Percentiles rank a stretch among this genome's conserved stretches.
Evolutionary conservation across 129 eudicot species (phyloP).

Genomic region (Silybum marianum): DNA sequence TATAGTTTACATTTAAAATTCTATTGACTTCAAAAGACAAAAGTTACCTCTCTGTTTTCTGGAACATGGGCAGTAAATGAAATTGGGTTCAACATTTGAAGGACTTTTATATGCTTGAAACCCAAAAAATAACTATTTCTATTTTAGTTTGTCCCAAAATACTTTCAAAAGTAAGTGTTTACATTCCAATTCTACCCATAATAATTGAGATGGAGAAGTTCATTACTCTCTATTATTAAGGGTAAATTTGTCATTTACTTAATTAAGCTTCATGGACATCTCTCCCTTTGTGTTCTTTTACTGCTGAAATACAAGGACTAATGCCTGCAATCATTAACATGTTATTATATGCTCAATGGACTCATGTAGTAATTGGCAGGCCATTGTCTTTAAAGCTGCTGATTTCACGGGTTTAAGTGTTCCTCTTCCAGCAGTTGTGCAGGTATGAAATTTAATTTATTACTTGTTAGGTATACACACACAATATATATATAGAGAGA

Average conservation of each 20-base stretch:
- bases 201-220: too few species aligned
- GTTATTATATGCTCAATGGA: conserved; percentile 6
- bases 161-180: too few species aligned
- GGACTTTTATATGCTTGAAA: not conserved
- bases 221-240: too few species aligned
- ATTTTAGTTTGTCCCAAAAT: too few species aligned
- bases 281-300: too few species aligned
- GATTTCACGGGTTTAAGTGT: conserved; percentile 71
- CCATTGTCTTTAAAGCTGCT: conserved; percentile 63
- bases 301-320: too few species aligned
- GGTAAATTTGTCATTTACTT: too few species aligned
- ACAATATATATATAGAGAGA: too few species aligned
- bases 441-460: conserved; percentile 48
- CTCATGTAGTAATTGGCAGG: conserved; percentile 54
- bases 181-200: too few species aligned
- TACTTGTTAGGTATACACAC: too few species aligned
- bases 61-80: too few species aligned
- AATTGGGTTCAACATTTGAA: not conserved
- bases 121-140: not conserved
- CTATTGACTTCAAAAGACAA: not conserved
- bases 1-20: not conserved
- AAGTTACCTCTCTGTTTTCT: not conserved
- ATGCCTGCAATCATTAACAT: not conserved
- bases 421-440: conserved; percentile 96
- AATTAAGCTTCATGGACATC: too few species aligned